Conservation (phyloP, 441 rosid species). For the Jatropha multifida region DNA sequence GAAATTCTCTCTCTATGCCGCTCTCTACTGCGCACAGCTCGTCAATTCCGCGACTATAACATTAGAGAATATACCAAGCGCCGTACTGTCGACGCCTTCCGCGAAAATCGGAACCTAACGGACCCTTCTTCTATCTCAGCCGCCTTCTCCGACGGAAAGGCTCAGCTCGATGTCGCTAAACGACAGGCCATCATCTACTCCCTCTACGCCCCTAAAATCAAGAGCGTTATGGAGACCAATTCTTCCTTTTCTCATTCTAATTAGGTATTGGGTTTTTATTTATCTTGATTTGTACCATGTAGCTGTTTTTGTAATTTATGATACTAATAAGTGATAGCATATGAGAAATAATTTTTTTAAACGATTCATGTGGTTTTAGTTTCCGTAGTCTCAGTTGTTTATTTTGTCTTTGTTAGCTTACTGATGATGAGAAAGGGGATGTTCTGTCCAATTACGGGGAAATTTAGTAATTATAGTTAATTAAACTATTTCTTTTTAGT, state of each 20-base stretch:
- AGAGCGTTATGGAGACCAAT: conserved; percentile 70
- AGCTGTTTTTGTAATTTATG: background rate
- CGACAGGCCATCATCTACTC: conserved; percentile 62
- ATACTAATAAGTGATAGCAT: background rate
- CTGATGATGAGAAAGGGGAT: too few relatives aligned
- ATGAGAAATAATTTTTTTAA: background rate
- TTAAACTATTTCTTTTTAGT: background rate
- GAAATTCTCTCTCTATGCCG: conserved; percentile 60
- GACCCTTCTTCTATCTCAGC: conserved; percentile 44
- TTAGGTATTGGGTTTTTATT: background rate
- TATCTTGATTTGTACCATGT: background rate
- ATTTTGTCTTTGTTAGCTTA: background rate
- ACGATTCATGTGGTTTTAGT: background rate
- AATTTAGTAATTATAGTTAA: background rate
- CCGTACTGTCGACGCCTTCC: conserved; percentile 65
- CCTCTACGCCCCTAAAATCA: conserved; percentile 69
- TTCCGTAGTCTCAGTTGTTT: background rate
- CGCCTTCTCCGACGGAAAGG: conserved; percentile 55
- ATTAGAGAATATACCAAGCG: conserved; percentile 75
- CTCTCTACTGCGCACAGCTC: conserved; percentile 67
- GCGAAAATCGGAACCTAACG: conserved; percentile 41
- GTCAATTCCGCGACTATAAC: conserved; percentile 75
- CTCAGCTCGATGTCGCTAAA: conserved; percentile 62
- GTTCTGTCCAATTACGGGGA: background rate
- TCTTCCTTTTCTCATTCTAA: background rate